Evolutionary conservation across 2,329 filamentous ascomycete genomes (phyloP), one percentile per base, ranked within the genome.

Genomic region (Thyridium curvatum): DNA sequence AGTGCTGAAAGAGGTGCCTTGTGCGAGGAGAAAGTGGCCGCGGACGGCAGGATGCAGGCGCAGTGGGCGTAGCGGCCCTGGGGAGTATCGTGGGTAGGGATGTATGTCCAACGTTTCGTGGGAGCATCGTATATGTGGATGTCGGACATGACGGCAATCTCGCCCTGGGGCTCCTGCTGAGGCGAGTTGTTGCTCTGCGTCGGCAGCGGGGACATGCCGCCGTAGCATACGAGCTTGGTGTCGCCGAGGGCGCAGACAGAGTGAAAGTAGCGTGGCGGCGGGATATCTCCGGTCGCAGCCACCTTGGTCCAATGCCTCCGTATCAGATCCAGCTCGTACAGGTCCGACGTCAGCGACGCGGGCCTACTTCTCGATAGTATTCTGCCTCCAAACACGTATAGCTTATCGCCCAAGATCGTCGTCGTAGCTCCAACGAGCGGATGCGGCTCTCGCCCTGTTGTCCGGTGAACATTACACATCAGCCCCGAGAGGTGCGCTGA

Each of bases 51-150:
- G 32, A 98, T 87, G 17, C 89, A 88, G 8, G 93, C 93, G 60
- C 93, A 98, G 58, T 98, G 93, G 2, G 93, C 93, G 63, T 98
- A 98, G 41, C 93, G 81, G 30, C 93, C 93, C 61, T 97, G 89
- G 0, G 93, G 93, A 1, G 86, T 74, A 40, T 96, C 88, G 34
- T 79, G 75, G 0, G 88, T 82, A 1, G 82, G 77, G 32, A 98
- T 79, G 44, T 82, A 87, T 15, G 86, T 91, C 93, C 93, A 98
- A 35, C 74, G 84, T 52, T 77, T 82, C 1, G 84, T 84, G 1
- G 79, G 74, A 2, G 93, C 86, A 59, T 98, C 91, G 60, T 88
- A 97, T 26, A 98, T 86, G 61, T 97, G 87, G 40, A 97, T 88
- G 62, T 98, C 93, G 7, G 91, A 96, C 90, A 98, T 96, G 41